Percentiles rank a stretch among this genome's conserved stretches.
Conservation (phyloP, 352 stramenopile species). For the Phytophthora hybrid region DNA sequence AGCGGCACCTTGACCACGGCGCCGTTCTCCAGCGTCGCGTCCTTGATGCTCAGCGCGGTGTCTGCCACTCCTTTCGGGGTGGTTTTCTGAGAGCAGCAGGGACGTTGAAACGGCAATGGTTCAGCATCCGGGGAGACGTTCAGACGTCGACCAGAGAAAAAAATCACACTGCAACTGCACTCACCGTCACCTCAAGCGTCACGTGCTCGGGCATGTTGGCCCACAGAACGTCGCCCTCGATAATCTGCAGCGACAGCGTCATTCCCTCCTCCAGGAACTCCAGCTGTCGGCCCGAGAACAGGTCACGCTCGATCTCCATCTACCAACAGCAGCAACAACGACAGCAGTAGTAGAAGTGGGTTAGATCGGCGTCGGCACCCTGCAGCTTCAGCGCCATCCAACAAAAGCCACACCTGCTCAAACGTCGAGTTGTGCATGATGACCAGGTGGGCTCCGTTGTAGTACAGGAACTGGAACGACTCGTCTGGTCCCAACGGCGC, state of each 20-base stretch:
- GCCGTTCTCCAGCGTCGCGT: slow-evolving; percentile 84
- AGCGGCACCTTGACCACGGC: slow-evolving; percentile 84
- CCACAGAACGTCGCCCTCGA: slow-evolving; percentile 86
- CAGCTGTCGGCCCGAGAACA: slow-evolving; percentile 80
- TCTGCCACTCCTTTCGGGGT: slow-evolving; percentile 82
- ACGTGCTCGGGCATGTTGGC: slow-evolving; percentile 89
- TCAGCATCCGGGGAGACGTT: slow-evolving; percentile 3
- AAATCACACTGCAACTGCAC: slow-evolving; percentile 12
- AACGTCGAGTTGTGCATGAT: slow-evolving; percentile 87
- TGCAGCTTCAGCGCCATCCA: slow-evolving; percentile 1
- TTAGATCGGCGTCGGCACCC: neutral
- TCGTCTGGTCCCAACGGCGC: slow-evolving; percentile 76
- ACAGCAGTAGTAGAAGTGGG: neutral
- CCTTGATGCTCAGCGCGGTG: slow-evolving; percentile 80
- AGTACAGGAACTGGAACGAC: slow-evolving; percentile 87
- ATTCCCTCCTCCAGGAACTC: slow-evolving; percentile 84
- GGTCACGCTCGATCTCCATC: slow-evolving; percentile 75
- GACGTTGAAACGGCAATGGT: slow-evolving; percentile 4
- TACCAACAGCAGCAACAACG: slow-evolving; percentile 25
- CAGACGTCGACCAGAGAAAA: slow-evolving; percentile 3
- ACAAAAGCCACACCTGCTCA: slow-evolving; percentile 65
- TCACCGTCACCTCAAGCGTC: slow-evolving; percentile 73
- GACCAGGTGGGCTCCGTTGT: slow-evolving; percentile 78
- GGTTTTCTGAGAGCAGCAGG: slow-evolving; percentile 55
- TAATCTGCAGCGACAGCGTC: slow-evolving; percentile 85